Percentiles rank a stretch among this genome's conserved stretches.
phyloP scores from a whole-genome alignment of 2,329 filamentous ascomycete species.

The Aspergillus sp. region DNA sequence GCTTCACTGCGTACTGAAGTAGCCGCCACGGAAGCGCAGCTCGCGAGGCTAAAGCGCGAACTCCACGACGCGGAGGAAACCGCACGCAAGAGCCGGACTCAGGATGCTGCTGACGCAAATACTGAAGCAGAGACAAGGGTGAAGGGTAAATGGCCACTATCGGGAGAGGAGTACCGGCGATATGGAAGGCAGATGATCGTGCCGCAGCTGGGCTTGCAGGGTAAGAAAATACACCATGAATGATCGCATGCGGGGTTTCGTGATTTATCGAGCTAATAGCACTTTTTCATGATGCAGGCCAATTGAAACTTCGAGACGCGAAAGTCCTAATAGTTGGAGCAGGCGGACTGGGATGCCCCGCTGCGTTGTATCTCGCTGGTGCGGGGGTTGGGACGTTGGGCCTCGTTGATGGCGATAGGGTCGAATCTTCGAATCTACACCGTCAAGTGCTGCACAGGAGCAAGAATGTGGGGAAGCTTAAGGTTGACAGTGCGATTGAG shows the following conservation, averaged over 20 bases:
- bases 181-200: constrained; percentile 93
- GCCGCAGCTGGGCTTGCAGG: constrained; percentile 73
- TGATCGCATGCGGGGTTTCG: background rate
- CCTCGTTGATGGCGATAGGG: constrained; percentile 80
- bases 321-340: constrained; percentile 80
- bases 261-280: constrained; percentile 1
- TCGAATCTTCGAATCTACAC: constrained; percentile 89
- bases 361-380: constrained; percentile 87
- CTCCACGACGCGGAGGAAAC: constrained; percentile 33
- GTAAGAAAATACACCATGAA: constrained; percentile 40
- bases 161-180: constrained; percentile 72
- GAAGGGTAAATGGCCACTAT: constrained; percentile 64
- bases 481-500: constrained; percentile 73
- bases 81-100: constrained; percentile 17
- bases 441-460: constrained; percentile 82
- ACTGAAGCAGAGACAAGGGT: background rate
- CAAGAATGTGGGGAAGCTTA: constrained; percentile 68
- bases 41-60: constrained; percentile 35
- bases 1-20: constrained; percentile 39
- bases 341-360: constrained; percentile 88
- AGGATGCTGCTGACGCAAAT: background rate
- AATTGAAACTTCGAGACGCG: constrained; percentile 69
- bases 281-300: constrained; percentile 54
- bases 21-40: constrained; percentile 35
- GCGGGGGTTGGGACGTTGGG: constrained; percentile 83